Percentiles rank a stretch among this genome's conserved stretches.
Conservation (phyloP, 495 filamentous ascomycete species). For the Penicillium pulvis region DNA sequence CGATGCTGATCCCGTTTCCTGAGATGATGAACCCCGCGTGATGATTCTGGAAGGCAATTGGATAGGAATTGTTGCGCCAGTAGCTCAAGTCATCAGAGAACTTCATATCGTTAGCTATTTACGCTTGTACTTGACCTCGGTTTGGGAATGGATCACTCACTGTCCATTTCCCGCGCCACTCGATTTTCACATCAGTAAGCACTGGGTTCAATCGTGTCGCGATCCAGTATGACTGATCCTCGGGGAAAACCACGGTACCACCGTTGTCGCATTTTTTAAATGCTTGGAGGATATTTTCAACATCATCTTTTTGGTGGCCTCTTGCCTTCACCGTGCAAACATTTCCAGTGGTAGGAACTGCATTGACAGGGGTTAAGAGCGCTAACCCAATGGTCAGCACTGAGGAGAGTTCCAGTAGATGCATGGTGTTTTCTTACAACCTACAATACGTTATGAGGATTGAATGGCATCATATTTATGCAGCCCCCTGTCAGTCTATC, state of each 20-base stretch:
- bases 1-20: conserved; percentile 50
- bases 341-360: conserved; percentile 10
- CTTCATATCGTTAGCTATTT: conserved; percentile 18
- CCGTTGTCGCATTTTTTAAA: conserved; percentile 53
- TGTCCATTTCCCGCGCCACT: conserved; percentile 52
- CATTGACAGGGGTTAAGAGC: neutral
- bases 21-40: conserved; percentile 54
- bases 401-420: neutral
- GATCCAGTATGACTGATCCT: conserved; percentile 54
- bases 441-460: neutral
- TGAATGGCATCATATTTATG: neutral
- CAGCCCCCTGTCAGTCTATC: neutral
- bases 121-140: neutral
- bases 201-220: conserved; percentile 50
- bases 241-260: conserved; percentile 55
- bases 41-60: conserved; percentile 59
- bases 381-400: neutral
- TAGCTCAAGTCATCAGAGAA: conserved; percentile 55
- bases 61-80: conserved; percentile 58
- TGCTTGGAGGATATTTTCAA: conserved; percentile 51
- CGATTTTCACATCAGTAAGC: conserved; percentile 45
- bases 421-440: neutral
- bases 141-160: conserved; percentile 24
- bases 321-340: conserved; percentile 32
- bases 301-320: conserved; percentile 43